phyloP scores from a whole-genome alignment of 305 asterid genomes.

The Fraxinus albicans region DNA sequence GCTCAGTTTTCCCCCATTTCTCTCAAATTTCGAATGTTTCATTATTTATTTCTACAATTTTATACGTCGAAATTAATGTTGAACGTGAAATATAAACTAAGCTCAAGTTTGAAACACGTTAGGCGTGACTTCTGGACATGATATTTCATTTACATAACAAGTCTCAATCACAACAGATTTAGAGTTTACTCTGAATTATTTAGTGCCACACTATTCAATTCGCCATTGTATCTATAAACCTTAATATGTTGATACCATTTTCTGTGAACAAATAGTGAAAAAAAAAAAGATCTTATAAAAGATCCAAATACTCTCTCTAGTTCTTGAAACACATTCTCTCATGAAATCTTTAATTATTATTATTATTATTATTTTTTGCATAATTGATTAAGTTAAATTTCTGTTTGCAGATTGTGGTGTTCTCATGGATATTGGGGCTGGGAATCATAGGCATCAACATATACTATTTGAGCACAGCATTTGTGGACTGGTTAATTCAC shows the following conservation, averaged over 20 bases:
- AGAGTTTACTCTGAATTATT: no score
- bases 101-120: background rate
- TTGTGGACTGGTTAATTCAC: slow-evolving; percentile 69
- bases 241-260: background rate
- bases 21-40: background rate
- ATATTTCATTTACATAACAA: no score
- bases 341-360: background rate
- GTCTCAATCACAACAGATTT: no score
- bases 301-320: background rate
- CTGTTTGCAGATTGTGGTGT: slow-evolving; percentile 55
- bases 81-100: background rate
- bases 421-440: slow-evolving; percentile 77
- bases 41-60: background rate
- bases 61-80: background rate
- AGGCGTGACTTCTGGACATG: background rate
- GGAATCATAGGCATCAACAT: slow-evolving; percentile 87
- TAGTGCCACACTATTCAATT: background rate
- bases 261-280: background rate
- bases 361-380: no score
- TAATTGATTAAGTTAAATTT: background rate
- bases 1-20: slow-evolving; percentile 20
- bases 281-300: background rate
- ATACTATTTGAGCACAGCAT: slow-evolving; percentile 68
- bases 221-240: background rate
- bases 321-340: background rate